Conservation (phyloP, 345 rosid species). For the Erodium maritimum region DNA sequence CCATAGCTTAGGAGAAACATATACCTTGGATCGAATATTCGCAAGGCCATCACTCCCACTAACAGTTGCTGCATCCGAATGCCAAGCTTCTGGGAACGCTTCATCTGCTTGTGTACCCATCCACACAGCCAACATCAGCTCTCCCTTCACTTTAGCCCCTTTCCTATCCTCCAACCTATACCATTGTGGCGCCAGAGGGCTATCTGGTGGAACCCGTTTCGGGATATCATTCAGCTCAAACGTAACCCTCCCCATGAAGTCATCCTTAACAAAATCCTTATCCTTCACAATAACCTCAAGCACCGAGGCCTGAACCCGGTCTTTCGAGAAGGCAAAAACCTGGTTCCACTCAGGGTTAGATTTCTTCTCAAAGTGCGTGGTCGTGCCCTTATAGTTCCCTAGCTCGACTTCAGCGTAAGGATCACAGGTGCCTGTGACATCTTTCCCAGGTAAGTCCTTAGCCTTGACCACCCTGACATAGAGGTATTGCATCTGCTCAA, state of each 20-base stretch:
- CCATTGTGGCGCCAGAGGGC: slow-evolving; percentile 36
- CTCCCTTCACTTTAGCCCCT: slow-evolving; percentile 18
- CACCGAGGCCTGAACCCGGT: slow-evolving; percentile 18
- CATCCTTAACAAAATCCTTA: slow-evolving; percentile 12
- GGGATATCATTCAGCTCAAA: slow-evolving; percentile 21
- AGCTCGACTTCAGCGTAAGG: slow-evolving; percentile 27
- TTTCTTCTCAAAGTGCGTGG: slow-evolving; percentile 12
- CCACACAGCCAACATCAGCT: slow-evolving; percentile 36
- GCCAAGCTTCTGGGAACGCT: slow-evolving; percentile 32
- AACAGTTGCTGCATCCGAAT: slow-evolving; percentile 25
- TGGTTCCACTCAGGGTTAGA: slow-evolving; percentile 28
- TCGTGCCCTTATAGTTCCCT: slow-evolving; percentile 23
- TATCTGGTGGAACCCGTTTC: slow-evolving; percentile 22
- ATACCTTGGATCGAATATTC: slow-evolving; percentile 25
- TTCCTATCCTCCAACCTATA: slow-evolving; percentile 20
- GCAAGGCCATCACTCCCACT: slow-evolving; percentile 14
- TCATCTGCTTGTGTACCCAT: slow-evolving; percentile 36
- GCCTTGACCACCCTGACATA: slow-evolving; percentile 25
- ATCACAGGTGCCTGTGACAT: slow-evolving; percentile 8
- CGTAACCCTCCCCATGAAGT: slow-evolving; percentile 19
- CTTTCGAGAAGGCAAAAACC: slow-evolving; percentile 36
- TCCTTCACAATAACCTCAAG: slow-evolving; percentile 23
- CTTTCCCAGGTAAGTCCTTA: slow-evolving; percentile 16
- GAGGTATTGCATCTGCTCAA: slow-evolving; percentile 27
- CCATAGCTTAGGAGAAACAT: slow-evolving; percentile 34